Percentiles rank a stretch among this genome's conserved stretches.
Evolutionary conservation across 2,329 filamentous ascomycete genomes (phyloP).

Genomic region (Colletotrichum sp.): DNA sequence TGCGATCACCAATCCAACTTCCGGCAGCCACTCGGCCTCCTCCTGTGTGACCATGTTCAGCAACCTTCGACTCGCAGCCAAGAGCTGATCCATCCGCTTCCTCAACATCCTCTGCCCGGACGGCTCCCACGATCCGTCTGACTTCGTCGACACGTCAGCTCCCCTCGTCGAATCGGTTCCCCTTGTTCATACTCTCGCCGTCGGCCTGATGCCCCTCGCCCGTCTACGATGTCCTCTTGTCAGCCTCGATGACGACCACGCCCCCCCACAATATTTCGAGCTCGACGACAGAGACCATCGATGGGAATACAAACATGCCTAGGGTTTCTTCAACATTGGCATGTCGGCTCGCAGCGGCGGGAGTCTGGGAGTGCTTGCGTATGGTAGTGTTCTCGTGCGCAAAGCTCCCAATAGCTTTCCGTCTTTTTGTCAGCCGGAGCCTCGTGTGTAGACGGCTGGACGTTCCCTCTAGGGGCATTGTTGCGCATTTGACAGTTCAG

Average conservation of each 20-base stretch:
- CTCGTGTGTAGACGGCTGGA: rapidly evolving
- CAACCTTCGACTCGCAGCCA: too few relatives aligned
- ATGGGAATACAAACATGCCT: background rate
- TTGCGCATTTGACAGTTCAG: background rate
- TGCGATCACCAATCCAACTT: too few relatives aligned
- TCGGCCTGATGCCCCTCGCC: background rate
- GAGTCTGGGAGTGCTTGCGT: background rate
- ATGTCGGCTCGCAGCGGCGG: background rate
- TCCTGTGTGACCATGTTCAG: too few relatives aligned
- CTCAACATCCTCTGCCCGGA: background rate
- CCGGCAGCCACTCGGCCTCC: too few relatives aligned
- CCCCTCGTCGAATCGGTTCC: background rate
- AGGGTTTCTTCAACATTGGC: background rate
- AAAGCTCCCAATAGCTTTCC: background rate
- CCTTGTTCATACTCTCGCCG: too few relatives aligned
- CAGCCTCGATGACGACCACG: background rate
- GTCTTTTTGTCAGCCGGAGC: background rate
- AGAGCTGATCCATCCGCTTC: too few relatives aligned
- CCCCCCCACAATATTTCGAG: background rate
- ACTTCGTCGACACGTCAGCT: background rate
- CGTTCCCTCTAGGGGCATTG: background rate
- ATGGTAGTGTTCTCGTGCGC: background rate
- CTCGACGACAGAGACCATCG: background rate
- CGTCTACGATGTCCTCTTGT: background rate
- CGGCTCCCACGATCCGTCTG: background rate